A percentile compares a stretch with the other conserved stretches of the same genome.
These are phyloP conservation scores for Neoboletus subvelutipes DNA, from an alignment of 768 basidiomycete genomes.

Conservation along the genomic window DNA sequence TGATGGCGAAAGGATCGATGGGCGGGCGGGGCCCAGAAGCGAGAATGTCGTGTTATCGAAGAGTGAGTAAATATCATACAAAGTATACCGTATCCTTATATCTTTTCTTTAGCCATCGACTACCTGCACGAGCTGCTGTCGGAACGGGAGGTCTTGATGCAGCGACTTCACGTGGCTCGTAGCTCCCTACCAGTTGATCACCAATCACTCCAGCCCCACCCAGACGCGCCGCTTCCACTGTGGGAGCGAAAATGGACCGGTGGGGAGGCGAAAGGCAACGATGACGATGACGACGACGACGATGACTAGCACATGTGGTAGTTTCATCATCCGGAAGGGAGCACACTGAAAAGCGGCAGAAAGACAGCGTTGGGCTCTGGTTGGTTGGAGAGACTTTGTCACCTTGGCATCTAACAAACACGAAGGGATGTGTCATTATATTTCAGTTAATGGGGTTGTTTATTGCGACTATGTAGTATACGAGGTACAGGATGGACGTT, in stretches of 20 bases:
- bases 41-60: slow-evolving; percentile 88
- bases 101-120: slow-evolving; percentile 67
- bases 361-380: not conserved
- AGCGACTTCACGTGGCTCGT: slow-evolving; percentile 61
- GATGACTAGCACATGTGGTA: slow-evolving; percentile 24
- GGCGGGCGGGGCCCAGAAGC: slow-evolving; percentile 85
- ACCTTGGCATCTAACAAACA: slow-evolving; percentile 3
- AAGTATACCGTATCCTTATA: slow-evolving; percentile 4
- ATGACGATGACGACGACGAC: slow-evolving; percentile 48
- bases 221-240: slow-evolving; percentile 39
- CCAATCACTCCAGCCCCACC: slow-evolving; percentile 43
- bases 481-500: not conserved
- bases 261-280: slow-evolving; percentile 53
- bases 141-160: slow-evolving; percentile 55
- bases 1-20: slow-evolving; percentile 69
- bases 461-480: slow-evolving; percentile 11
- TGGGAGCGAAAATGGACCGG: slow-evolving; percentile 90
- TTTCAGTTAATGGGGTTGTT: slow-evolving; percentile 26
- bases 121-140: slow-evolving; percentile 68
- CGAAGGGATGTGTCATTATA: slow-evolving; percentile 21
- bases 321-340: not conserved
- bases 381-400: slow-evolving; percentile 1
- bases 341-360: not conserved
- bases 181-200: slow-evolving; percentile 58
- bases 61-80: slow-evolving; percentile 50